Evolutionary conservation across 1,284 basidiomycete genomes (phyloP), one percentile per base, ranked within the genome.

Genomic region (Ceratobasidium sp.): DNA sequence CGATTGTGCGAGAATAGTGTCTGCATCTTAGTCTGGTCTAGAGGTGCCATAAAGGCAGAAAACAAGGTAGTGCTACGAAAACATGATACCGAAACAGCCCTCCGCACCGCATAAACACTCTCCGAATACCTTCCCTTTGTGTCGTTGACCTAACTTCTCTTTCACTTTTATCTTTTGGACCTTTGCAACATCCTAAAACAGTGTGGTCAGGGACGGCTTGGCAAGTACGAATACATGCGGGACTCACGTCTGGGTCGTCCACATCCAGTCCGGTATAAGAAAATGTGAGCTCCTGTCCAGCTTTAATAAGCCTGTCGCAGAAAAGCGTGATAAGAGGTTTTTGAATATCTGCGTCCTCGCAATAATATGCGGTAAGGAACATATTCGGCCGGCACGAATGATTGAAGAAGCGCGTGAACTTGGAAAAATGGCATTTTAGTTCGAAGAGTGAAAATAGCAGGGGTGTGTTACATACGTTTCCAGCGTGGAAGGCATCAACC

Each of bases 381-480:
- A 92, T 88, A 79, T 97, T 98, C 0, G 95, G 94, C 75, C 94
- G 89, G 78, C 95, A 97, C 18, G 91, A 94, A 78, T 97, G 94
- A 77, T 96, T 96, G 92, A 91, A 77, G 77, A 89, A 91, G 18
- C 89, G 84, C 47, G 90, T 91, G 80, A 91, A 91, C 89, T 91
- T 76, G n/a, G 63, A n/a, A 73, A 58, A 76, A 75, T 55, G 77
- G 78, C 76, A 66, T 18, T n/a, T n/a, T 21, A 78, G 71, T 21
- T 75, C 38, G 74, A 73, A 69, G 52, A 76, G 69, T 16, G 57
- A 70, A 69, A 2, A 54, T 58, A 73, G 41, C 13, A 47, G 61
- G 21, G n/a, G 13, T 58, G 76, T 11, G 44, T 28, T 16, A 84
- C 92, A 81, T 80, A 95, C 94, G 80, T 93, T 93, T 21, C 94